Percentiles rank a stretch among this genome's conserved stretches.
Conservation (phyloP, 495 filamentous ascomycete genomes). For the Xanthoparmelia taractica region DNA sequence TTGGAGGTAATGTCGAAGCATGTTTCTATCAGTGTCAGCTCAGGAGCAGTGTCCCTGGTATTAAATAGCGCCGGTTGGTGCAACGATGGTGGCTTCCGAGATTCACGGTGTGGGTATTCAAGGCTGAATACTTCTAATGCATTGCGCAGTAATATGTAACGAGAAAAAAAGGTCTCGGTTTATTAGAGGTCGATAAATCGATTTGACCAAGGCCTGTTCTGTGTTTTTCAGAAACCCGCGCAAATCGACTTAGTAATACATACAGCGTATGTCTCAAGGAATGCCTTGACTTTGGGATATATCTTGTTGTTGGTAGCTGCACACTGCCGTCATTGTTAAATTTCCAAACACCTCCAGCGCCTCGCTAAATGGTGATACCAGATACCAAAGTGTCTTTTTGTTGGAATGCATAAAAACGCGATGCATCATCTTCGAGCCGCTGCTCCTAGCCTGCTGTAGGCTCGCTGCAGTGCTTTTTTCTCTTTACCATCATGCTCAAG, state of each 20-base stretch:
- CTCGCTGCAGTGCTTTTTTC: slow-evolving; percentile 22
- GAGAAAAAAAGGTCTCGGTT: not conserved
- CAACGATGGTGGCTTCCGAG: not conserved
- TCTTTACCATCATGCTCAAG: slow-evolving; percentile 42
- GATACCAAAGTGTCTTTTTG: slow-evolving; percentile 1
- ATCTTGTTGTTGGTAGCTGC: not conserved
- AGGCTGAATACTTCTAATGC: not conserved
- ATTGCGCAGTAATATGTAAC: not conserved
- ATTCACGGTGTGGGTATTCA: not conserved
- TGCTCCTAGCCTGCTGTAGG: slow-evolving; percentile 17
- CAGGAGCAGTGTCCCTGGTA: not conserved
- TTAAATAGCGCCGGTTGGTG: not conserved
- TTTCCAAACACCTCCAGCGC: slow-evolving; percentile 17
- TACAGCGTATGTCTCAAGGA: not conserved
- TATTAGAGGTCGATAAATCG: not conserved
- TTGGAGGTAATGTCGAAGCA: not conserved
- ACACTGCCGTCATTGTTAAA: not conserved
- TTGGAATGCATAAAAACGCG: not conserved
- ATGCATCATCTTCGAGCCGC: slow-evolving; percentile 2
- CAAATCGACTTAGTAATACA: not conserved
- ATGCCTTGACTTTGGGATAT: not conserved
- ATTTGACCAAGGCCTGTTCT: not conserved
- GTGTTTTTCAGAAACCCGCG: not conserved
- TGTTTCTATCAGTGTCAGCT: not conserved
- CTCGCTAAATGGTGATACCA: slow-evolving; percentile 16